Base-by-base conservation (phyloP, 345 rosid species). In the Citrus hindsii region DNA sequence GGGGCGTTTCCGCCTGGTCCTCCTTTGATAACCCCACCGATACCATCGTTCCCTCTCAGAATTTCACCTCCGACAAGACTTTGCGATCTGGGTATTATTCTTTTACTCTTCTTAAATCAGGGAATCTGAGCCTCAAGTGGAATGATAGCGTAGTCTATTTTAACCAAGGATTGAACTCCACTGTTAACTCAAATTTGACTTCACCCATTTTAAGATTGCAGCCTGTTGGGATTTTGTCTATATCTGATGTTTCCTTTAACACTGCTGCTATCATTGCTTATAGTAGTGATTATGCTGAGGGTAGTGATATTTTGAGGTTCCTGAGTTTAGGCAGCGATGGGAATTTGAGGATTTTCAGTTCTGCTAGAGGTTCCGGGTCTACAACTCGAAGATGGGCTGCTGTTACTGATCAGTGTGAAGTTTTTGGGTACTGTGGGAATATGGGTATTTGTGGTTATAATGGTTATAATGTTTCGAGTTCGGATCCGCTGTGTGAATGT, bases 391-490 rank as follows among this genome's bases (percentile, higher is more conserved):
- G 87, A 71, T 90, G 93, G 94, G 83, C 92, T 0, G 94, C 93
- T 24, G 81, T 90, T 69, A 18, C 53, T 58, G 94, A 92, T 84
- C 94, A 88, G 67, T 90, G 97, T 82, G 80, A 78, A 64, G 89
- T 90, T 58, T 91, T 76, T 79, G 93, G 92, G 4, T 91, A 77
- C 75, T 90, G 97, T 83, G 97, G 94, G 10, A 82, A 84, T 74
- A 67, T 87, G 82, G 94, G 93, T 74, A 82, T 90, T 72, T 92
- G 93, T 79, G 86, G 89, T 38, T 89, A 90, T 58, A 82, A 76
- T 6, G 88, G 88, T 38, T 88, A 89, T 51, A 82, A 76, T 6
- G 88, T 83, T 65, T 59, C 81, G 2, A 69, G 69, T 69, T 85
- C 91, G 0, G 71, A 71, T 35, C 89, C 97, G 0, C 42, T 77